Conservation (phyloP, 192 early-diverging fungal species). For the Coemansia sp. region DNA sequence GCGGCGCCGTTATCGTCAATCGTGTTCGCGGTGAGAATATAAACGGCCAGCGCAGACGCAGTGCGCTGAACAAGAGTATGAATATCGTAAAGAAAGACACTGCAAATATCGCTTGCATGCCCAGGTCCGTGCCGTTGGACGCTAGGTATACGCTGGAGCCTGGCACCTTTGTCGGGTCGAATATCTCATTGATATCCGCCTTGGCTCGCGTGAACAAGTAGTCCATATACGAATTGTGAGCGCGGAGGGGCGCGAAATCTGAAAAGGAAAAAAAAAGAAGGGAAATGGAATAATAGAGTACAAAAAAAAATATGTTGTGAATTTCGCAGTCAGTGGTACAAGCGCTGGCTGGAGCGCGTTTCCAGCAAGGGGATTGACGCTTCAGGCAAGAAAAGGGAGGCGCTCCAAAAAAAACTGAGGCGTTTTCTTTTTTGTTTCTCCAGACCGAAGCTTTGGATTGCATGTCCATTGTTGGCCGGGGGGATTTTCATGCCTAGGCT, state of each 20-base stretch:
- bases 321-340: neutral
- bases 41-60: constrained; percentile 45
- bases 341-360: neutral
- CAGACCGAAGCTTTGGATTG: neutral
- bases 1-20: constrained; percentile 46
- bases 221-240: neutral
- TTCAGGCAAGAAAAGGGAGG: neutral
- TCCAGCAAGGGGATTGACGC: neutral
- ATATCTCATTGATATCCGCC: constrained; percentile 39
- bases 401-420: neutral
- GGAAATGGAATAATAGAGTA: neutral
- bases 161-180: constrained; percentile 46
- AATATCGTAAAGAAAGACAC: constrained; percentile 36
- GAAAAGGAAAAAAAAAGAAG: neutral
- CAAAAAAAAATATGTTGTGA: neutral
- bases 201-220: constrained; percentile 8
- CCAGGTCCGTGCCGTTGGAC: constrained; percentile 49
- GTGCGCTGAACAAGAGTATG: constrained; percentile 33
- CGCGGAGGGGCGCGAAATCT: neutral
- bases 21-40: constrained; percentile 53
- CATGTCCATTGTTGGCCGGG: neutral
- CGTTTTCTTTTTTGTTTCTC: neutral
- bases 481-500: neutral
- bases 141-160: constrained; percentile 48
- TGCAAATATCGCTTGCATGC: constrained; percentile 50